These are phyloP conservation scores for Mucor irregularis DNA, from an alignment of 371 early-diverging fungal species.

Conservation along the genomic window DNA sequence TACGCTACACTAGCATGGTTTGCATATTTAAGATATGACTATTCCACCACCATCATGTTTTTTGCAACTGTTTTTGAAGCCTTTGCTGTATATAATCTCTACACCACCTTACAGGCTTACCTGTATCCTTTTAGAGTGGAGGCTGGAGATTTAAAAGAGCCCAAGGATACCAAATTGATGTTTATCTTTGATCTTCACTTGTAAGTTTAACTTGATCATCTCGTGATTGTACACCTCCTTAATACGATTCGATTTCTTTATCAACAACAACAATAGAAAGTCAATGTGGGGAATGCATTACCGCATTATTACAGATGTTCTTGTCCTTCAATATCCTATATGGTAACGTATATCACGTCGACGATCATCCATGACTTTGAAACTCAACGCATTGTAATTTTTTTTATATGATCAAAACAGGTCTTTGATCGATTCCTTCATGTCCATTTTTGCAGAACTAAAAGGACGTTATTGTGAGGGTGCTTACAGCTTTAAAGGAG, in stretches of 20 bases:
- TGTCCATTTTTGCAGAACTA: conserved; percentile 41
- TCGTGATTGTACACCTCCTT: too few relatives aligned
- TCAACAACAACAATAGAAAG: too few relatives aligned
- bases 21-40: conserved; percentile 45
- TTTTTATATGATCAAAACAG: too few relatives aligned
- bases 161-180: conserved; percentile 36
- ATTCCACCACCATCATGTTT: conserved; percentile 49
- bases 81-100: conserved; percentile 52
- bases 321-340: conserved; percentile 48
- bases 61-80: conserved; percentile 52
- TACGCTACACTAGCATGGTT: conserved; percentile 48
- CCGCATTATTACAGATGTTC: conserved; percentile 41
- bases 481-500: conserved; percentile 38
- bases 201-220: conserved; percentile 33
- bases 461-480: conserved; percentile 46
- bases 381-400: background rate
- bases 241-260: too few relatives aligned
- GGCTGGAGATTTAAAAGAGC: conserved; percentile 29
- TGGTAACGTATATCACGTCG: conserved; percentile 29
- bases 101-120: conserved; percentile 42
- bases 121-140: conserved; percentile 45
- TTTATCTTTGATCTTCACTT: conserved; percentile 31
- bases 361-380: too few relatives aligned
- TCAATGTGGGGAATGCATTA: conserved; percentile 55
- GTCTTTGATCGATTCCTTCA: conserved; percentile 42